Evolutionary conservation across 192 early-diverging fungal species (phyloP).

Genomic region (Entomortierella parvispora): DNA sequence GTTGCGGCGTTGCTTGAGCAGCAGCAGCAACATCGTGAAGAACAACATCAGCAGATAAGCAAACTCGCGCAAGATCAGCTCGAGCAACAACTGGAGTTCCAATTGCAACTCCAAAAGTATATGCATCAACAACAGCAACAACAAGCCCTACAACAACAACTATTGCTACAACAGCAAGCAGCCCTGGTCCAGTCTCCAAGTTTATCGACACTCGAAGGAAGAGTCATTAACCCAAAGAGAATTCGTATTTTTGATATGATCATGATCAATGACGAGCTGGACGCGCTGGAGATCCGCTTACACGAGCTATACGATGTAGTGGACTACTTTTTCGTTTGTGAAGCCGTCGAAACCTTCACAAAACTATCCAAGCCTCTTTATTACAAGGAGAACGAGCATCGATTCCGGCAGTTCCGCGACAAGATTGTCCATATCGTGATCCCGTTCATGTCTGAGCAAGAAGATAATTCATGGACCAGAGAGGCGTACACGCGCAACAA

Average conservation of each 20-base stretch:
- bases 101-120: too few relatives aligned
- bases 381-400: not conserved
- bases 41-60: too few relatives aligned
- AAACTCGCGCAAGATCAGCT: too few relatives aligned
- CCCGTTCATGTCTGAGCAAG: not conserved
- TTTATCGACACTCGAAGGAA: too few relatives aligned
- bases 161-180: too few relatives aligned
- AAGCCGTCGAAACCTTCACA: not conserved
- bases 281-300: not conserved
- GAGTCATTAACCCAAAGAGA: too few relatives aligned
- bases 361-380: not conserved
- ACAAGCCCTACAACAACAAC: too few relatives aligned
- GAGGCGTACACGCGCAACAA: not conserved
- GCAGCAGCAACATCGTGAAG: too few relatives aligned
- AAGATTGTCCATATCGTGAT: slow-evolving; percentile 2
- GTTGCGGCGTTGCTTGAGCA: too few relatives aligned
- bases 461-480: not conserved
- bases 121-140: too few relatives aligned
- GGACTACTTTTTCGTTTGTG: not conserved
- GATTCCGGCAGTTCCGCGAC: slow-evolving; percentile 2
- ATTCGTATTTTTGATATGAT: slow-evolving; percentile 5
- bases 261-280: slow-evolving; percentile 4
- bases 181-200: too few relatives aligned
- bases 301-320: not conserved
- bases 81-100: too few relatives aligned